These are phyloP conservation scores for Moniliophthora roreri DNA, from an alignment of 1,284 basidiomycete species.

Conservation along the genomic window DNA sequence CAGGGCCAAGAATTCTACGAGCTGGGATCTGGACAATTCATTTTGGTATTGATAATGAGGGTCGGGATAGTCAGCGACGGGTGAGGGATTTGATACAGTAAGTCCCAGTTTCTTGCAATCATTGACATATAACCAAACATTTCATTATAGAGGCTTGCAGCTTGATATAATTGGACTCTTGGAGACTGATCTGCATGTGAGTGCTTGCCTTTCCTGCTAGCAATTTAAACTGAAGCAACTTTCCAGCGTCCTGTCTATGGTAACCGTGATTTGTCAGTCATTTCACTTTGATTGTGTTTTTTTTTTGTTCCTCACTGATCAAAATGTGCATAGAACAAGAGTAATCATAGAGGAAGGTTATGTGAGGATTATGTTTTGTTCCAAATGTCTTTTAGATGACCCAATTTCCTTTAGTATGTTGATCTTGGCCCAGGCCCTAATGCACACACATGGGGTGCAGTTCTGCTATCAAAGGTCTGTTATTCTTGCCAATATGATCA, in stretches of 20 bases:
- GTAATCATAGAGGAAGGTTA: slow-evolving; percentile 82
- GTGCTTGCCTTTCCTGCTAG: slow-evolving; percentile 23
- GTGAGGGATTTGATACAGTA: slow-evolving; percentile 74
- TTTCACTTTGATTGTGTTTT: not conserved
- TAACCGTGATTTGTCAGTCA: slow-evolving; percentile 79
- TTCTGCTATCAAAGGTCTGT: slow-evolving; percentile 74
- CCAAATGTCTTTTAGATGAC: not conserved
- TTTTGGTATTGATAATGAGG: slow-evolving; percentile 84
- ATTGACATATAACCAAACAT: not conserved
- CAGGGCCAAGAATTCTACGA: slow-evolving; percentile 72
- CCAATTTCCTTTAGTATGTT: slow-evolving; percentile 50
- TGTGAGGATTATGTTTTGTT: slow-evolving; percentile 41
- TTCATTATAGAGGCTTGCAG: slow-evolving; percentile 64
- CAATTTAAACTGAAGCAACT: not conserved
- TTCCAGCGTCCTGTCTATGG: slow-evolving; percentile 82
- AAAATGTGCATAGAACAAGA: slow-evolving; percentile 56
- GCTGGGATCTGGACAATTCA: slow-evolving; percentile 94
- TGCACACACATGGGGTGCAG: slow-evolving; percentile 90
- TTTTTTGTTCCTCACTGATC: not conserved
- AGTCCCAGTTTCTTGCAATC: slow-evolving; percentile 19
- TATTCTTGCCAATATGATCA: not conserved
- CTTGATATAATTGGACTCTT: slow-evolving; percentile 82
- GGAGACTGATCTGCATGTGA: slow-evolving; percentile 85
- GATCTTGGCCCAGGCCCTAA: slow-evolving; percentile 88
- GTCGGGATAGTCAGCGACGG: slow-evolving; percentile 80